Percentiles rank a stretch among this genome's conserved stretches.
phyloP scores from a whole-genome alignment of 2,329 filamentous ascomycete species.

The Metarhizium guizhouense region DNA sequence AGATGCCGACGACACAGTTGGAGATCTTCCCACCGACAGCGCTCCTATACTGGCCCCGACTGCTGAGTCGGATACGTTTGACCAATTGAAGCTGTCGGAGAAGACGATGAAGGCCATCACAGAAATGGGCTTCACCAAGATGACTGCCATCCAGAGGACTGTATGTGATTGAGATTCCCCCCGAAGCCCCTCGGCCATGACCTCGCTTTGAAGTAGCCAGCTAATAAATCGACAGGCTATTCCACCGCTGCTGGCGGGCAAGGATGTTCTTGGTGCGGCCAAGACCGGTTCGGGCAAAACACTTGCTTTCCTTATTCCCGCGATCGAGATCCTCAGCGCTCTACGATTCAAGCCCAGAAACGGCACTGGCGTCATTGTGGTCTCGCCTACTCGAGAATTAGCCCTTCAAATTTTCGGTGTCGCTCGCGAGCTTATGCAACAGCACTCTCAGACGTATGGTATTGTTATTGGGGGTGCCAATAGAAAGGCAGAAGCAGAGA shows the following conservation, averaged over 20 bases:
- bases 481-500: conserved; percentile 81
- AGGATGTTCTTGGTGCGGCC: conserved; percentile 87
- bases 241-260: conserved; percentile 77
- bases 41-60: conserved; percentile 44
- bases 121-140: conserved; percentile 87
- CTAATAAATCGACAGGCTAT: conserved; percentile 44
- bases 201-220: background rate
- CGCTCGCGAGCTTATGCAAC: conserved; percentile 82
- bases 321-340: conserved; percentile 83
- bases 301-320: conserved; percentile 85
- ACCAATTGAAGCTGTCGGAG: conserved; percentile 75
- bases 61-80: conserved; percentile 61
- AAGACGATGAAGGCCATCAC: conserved; percentile 81
- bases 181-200: background rate
- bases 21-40: conserved; percentile 27
- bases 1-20: conserved; percentile 16
- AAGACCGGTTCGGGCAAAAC: conserved; percentile 98
- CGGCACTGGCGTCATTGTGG: conserved; percentile 83
- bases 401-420: conserved; percentile 96
- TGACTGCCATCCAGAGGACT: conserved; percentile 89
- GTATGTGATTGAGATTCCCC: conserved; percentile 13
- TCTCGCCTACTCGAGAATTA: conserved; percentile 87
- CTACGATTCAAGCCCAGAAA: conserved; percentile 93
- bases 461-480: conserved; percentile 97
- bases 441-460: conserved; percentile 89